Evolutionary conservation across 83 land plant species (phyloP).

Genomic region (Picea mariana): DNA sequence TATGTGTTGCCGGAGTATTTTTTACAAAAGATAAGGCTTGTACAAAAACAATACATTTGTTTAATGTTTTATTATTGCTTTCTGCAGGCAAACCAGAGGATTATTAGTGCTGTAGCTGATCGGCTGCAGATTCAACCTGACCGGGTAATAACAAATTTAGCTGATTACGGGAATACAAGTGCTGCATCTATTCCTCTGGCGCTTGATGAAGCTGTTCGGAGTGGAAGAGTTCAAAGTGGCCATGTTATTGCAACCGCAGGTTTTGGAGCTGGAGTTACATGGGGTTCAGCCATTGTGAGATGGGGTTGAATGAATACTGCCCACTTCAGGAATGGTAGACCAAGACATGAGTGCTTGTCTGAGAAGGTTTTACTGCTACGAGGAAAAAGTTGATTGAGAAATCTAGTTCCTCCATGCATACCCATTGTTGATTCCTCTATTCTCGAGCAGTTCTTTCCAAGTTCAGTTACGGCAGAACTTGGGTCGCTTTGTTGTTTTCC

Average conservation of each 20-base stretch:
- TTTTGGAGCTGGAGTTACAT: slow-evolving; percentile 95
- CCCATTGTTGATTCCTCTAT: background rate
- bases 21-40: background rate
- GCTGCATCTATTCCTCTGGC: slow-evolving; percentile 98
- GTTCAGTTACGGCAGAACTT: background rate
- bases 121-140: slow-evolving; percentile 67
- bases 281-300: slow-evolving; percentile 87
- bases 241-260: slow-evolving; percentile 83
- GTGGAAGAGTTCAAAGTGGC: slow-evolving; percentile 79
- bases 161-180: slow-evolving; percentile 90
- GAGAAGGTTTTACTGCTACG: background rate
- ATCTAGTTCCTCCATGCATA: background rate
- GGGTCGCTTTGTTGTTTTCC: slow-evolving; percentile 1
- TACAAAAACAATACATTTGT: background rate
- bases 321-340: background rate
- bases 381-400: background rate
- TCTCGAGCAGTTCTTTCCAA: slow-evolving; percentile 8
- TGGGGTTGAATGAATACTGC: slow-evolving; percentile 59
- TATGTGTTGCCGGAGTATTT: background rate
- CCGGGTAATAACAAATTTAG: slow-evolving; percentile 75
- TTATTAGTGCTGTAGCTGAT: slow-evolving; percentile 80
- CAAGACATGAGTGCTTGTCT: slow-evolving; percentile 5
- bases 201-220: slow-evolving; percentile 87
- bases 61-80: background rate
- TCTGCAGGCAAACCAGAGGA: slow-evolving; percentile 93